Base-by-base conservation (phyloP, 345 rosid species). In the Salix brachista region DNA sequence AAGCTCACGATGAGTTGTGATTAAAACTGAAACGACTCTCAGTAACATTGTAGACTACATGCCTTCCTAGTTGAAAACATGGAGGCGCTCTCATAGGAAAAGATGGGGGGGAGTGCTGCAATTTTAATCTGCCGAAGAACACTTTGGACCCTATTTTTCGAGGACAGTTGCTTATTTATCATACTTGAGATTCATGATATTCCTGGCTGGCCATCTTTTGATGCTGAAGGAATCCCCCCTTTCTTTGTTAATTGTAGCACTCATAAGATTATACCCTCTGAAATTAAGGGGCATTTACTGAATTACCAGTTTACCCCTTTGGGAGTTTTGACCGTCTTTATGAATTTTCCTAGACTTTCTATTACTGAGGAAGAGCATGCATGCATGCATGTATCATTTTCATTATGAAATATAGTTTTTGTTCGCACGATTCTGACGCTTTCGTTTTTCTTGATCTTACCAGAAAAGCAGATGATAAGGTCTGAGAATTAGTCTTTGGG, bases 1-100 rank as follows among this genome's bases (percentile, higher is more conserved):
- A 86, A 73, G 71, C 25, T 67, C 92, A 86, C 37, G 92, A 92
- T 21, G 97, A 92, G 85, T 84, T 92, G 77, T 92, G 85, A 89
- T 83, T 65, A n/a, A 34, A 5, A 54, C 68, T 28, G 68, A 30
- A 65, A 64, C 4, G 23, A 41, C 48, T 17, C 42, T 5, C 13
- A 44, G 70, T 18, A 17, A 4, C 13, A 8, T 14, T 5, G 44
- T 41, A 68, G 67, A 60, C 66, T 58, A 73, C 48, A 44, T 65
- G n/a, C 56, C 58, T 48, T 73, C n/a, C 17, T 46, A 30, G 70
- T 52, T 23, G 18, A 62, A 75, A 30, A 58, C 4, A 67, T 61
- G 52, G n/a, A 77, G 74, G 73, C 52, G 18, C 21, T 4, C n/a
- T 4, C 9, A 9, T 37, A 56, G 46, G 37, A 41, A 56, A 30